A percentile compares a stretch with the other conserved stretches of the same genome.
Evolutionary conservation across 805 yeast genomes (phyloP).

Genomic region (Zygosaccharomyces lentus): DNA sequence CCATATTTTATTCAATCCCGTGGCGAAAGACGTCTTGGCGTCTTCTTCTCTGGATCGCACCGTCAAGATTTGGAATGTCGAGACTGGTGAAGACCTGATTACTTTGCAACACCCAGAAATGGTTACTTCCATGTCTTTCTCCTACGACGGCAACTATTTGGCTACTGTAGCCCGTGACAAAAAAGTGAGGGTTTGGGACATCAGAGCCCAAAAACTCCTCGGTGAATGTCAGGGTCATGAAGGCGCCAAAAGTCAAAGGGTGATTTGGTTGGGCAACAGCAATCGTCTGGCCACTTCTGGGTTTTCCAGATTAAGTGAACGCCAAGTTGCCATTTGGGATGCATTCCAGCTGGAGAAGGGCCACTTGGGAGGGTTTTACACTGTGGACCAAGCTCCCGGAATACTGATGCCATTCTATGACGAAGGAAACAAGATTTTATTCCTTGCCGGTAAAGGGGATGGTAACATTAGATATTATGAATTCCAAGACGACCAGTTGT

Average conservation of each 20-base stretch:
- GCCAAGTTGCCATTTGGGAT: slow-evolving; percentile 96
- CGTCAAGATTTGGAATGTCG: slow-evolving; percentile 87
- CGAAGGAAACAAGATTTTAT: slow-evolving; percentile 70
- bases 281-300: slow-evolving; percentile 91
- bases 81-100: slow-evolving; percentile 61
- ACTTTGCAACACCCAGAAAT: slow-evolving; percentile 84
- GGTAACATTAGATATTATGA: slow-evolving; percentile 95
- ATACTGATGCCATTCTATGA: slow-evolving; percentile 90
- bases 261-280: slow-evolving; percentile 83
- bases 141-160: slow-evolving; percentile 78
- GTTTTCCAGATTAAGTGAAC: slow-evolving; percentile 84
- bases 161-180: slow-evolving; percentile 93
- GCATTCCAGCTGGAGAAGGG: slow-evolving; percentile 67
- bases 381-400: slow-evolving; percentile 88
- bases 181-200: slow-evolving; percentile 86
- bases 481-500: slow-evolving; percentile 76
- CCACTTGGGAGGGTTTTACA: slow-evolving; percentile 83
- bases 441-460: slow-evolving; percentile 95
- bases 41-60: slow-evolving; percentile 88
- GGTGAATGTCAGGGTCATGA: slow-evolving; percentile 86
- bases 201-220: slow-evolving; percentile 65
- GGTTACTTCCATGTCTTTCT: slow-evolving; percentile 90
- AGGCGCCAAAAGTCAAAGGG: slow-evolving; percentile 88
- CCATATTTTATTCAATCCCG: slow-evolving; percentile 84
- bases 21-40: slow-evolving; percentile 80